Evolutionary conservation across 805 yeast species (phyloP).

Genomic region (Wickerhamia fluorescens): DNA sequence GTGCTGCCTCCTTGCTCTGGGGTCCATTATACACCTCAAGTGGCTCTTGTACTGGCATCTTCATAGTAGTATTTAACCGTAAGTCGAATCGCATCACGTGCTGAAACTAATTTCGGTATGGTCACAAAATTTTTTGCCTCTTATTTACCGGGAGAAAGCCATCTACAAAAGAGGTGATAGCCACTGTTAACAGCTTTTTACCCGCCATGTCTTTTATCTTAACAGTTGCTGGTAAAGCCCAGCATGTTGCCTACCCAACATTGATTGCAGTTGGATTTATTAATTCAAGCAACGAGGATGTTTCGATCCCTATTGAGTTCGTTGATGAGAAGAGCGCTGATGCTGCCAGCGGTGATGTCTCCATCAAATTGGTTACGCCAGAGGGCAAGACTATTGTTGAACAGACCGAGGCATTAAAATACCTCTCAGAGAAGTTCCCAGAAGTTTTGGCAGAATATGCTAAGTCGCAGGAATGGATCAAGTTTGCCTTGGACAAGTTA

Average conservation of each 20-base stretch:
- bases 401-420: constrained; percentile 39
- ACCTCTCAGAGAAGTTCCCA: constrained; percentile 49
- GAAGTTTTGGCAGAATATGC: constrained; percentile 20
- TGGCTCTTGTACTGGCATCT: too few relatives aligned
- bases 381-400: constrained; percentile 38
- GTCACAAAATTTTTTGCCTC: too few relatives aligned
- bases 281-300: constrained; percentile 40
- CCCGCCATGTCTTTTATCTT: too few relatives aligned
- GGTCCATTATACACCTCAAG: not conserved
- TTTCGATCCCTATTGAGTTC: constrained; percentile 52
- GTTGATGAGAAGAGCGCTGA: constrained; percentile 60
- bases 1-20: not conserved
- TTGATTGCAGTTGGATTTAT: constrained; percentile 73
- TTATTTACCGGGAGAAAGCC: too few relatives aligned
- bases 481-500: constrained; percentile 60
- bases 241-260: constrained; percentile 70
- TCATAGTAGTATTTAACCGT: too few relatives aligned
- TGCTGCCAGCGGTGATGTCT: constrained; percentile 25
- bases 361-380: constrained; percentile 36
- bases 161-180: too few relatives aligned
- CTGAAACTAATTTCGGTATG: too few relatives aligned
- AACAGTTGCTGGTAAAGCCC: constrained; percentile 83
- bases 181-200: too few relatives aligned
- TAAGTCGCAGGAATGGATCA: constrained; percentile 53
- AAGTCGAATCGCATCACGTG: too few relatives aligned